These are phyloP conservation scores for Ustilago lituana DNA, from an alignment of 1,284 basidiomycete genomes.

Conservation along the genomic window DNA sequence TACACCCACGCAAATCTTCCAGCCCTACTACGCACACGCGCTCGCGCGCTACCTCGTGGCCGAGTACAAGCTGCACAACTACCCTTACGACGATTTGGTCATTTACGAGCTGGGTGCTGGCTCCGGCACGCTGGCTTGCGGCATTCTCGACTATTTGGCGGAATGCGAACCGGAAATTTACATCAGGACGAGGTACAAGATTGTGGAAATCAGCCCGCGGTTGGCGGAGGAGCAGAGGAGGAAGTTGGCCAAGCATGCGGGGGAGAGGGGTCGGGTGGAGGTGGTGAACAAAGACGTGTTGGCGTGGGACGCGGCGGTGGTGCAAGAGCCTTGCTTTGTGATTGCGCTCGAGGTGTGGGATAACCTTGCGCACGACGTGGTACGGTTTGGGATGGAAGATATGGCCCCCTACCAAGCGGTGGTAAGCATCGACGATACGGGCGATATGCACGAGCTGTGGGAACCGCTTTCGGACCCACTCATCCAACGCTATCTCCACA, in stretches of 20 bases:
- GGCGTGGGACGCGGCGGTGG: slow-evolving; percentile 76
- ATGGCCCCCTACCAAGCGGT: slow-evolving; percentile 81
- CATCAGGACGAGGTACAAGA: slow-evolving; percentile 85
- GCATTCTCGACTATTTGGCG: slow-evolving; percentile 83
- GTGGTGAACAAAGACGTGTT: slow-evolving; percentile 87
- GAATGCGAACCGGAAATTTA: slow-evolving; percentile 88
- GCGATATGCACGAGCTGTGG: slow-evolving; percentile 88
- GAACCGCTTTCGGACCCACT: slow-evolving; percentile 85
- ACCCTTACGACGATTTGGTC: slow-evolving; percentile 91
- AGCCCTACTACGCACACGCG: slow-evolving; percentile 94
- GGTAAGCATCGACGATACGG: slow-evolving; percentile 81
- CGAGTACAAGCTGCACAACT: slow-evolving; percentile 89
- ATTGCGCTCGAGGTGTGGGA: slow-evolving; percentile 96
- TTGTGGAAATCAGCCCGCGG: slow-evolving; percentile 89
- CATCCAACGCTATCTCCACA: slow-evolving; percentile 74
- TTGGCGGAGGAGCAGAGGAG: slow-evolving; percentile 77
- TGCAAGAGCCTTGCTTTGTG: slow-evolving; percentile 87
- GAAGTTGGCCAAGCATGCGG: slow-evolving; percentile 48
- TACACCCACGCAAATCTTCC: slow-evolving; percentile 97
- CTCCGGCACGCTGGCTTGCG: slow-evolving; percentile 90
- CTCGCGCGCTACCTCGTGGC: slow-evolving; percentile 87
- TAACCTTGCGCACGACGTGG: slow-evolving; percentile 95
- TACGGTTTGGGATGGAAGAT: slow-evolving; percentile 84
- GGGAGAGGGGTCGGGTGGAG: slow-evolving; percentile 72
- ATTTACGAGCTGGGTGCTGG: slow-evolving; percentile 98